Conservation (phyloP, 2,329 filamentous ascomycete genomes). For the Phoma sp. region DNA sequence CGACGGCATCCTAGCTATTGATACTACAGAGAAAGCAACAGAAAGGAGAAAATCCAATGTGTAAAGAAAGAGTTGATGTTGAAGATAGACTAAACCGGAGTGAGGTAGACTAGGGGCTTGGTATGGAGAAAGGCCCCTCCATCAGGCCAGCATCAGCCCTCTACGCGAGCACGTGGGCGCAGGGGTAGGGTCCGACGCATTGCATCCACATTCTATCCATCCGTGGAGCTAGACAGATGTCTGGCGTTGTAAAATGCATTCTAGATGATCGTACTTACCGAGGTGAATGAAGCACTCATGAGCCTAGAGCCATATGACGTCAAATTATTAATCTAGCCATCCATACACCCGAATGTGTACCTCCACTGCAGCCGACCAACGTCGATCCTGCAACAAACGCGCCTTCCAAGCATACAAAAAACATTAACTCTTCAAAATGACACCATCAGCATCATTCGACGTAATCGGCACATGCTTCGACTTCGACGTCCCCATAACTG, state of each 20-base stretch:
- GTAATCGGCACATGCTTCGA: conserved; percentile 38
- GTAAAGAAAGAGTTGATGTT: neutral
- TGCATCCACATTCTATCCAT: neutral
- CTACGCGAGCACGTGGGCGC: conserved; percentile 15
- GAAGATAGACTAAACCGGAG: neutral
- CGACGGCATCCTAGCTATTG: conserved; percentile 2
- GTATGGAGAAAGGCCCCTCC: neutral
- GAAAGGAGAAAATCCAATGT: no score
- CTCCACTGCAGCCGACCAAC: neutral
- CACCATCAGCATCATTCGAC: conserved; percentile 34
- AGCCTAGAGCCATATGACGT: conserved; percentile 7
- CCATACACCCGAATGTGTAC: neutral
- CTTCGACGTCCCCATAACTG: conserved; percentile 26
- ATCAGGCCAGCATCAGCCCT: conserved; percentile 11
- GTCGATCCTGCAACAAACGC: neutral
- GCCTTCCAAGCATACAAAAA: neutral
- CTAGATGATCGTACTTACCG: neutral
- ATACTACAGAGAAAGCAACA: neutral
- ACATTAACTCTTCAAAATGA: conserved; percentile 16
- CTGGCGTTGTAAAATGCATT: neutral
- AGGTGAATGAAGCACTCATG: conserved; percentile 23
- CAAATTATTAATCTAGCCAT: neutral
- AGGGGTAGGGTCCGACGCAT: no score
- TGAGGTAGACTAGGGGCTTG: conserved; percentile 4
- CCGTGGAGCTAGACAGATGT: neutral